Evolutionary conservation across 2,329 filamentous ascomycete genomes (phyloP), one percentile per base, ranked within the genome.

Genomic region (Pseudogymnoascus sp.): DNA sequence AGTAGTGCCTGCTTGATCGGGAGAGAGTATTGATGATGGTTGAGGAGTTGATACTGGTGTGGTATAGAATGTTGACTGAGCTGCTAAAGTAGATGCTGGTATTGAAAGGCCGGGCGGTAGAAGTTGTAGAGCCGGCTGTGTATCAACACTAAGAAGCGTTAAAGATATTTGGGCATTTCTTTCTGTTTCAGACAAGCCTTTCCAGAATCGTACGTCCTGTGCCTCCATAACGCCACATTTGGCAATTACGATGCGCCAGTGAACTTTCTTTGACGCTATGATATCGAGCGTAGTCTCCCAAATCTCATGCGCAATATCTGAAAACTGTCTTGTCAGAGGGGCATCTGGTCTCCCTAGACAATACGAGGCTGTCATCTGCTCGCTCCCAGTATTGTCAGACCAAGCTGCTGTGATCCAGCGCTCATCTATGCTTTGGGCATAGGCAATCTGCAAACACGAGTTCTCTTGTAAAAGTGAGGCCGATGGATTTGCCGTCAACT

Each of bases 381-480:
- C 84, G 63, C 83, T 84, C 1, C 90, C 90, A 25, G 83, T 82
- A 66, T 86, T 90, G 70, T 95, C 89, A 1, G 87, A 90, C 90
- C 90, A 95, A 0, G 88, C 87, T 5, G 85, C 88, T 11, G 86
- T 87, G 37, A 94, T 76, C 91, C 91, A 96, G 7, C 86, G 79
- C 18, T 87, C 84, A 70, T 93, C 89, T 9, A 86, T 78, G 68
- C 89, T 92, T 61, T 86, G 81, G 1, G 88, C 84, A 69, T 95
- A 95, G 1, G 87, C 89, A 47, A 95, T 77, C 71, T 96, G 90
- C 30, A 96, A 84, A 68, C 88, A 88, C 0, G 86, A 89, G 65
- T 92, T 90, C 70, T 94, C 90, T 61, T 88, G 84, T 60, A 94
- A 77, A 5, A 93, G 76, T 16, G 90, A 89, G 16, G 85, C 82